Evolutionary conservation across 108 stramenopile species (phyloP), one percentile per base, ranked within the genome.

Genomic region (Bacterosira constricta): DNA sequence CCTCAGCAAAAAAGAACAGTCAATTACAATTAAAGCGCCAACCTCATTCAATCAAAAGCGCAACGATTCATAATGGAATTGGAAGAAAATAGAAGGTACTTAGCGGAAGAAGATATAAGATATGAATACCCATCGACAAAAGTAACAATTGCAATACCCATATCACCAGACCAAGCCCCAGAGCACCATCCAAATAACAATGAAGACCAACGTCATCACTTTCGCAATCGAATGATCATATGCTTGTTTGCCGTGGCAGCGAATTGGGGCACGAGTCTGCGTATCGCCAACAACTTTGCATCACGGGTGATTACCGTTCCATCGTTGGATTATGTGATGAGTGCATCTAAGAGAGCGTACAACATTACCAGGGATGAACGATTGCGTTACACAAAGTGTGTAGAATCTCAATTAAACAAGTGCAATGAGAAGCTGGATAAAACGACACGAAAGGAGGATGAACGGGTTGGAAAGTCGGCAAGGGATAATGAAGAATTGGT

Each of bases 201-300:
- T 49, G 35, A 18, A 18, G 36, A 44, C 23, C n/a, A 26, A 29
- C 63, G 53, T 4, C 38, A 17, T n/a, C 36, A 73, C 63, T 73
- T 78, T 49, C 37, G 63, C 63, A 72, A 78, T 64, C 63, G 77
- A 26, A 72, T 78, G 77, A 11, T 78, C 20, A 3, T 78, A n/a
- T 66, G 71, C 27, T 11, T 78, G 0, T 20, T 78, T n/a, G 77
- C 77, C 23, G 54, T 78, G 12, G 65, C 63, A 18, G 55, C 64
- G 34, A 78, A 73, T 64, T 78, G 71, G 64, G 63, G 63, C n/a
- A 78, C 77, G 21, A 64, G 64, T 8, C 77, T 78, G 4, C 54
- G 77, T 21, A 34, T 78, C 12, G 71, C 77, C 55, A 73, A 73
- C 8, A 20, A 73, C 36, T 66, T 78, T 39, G 71, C 71, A 6